Conservation (phyloP, 2,329 filamentous ascomycete species). For the Arachnopeziza araneosa region DNA sequence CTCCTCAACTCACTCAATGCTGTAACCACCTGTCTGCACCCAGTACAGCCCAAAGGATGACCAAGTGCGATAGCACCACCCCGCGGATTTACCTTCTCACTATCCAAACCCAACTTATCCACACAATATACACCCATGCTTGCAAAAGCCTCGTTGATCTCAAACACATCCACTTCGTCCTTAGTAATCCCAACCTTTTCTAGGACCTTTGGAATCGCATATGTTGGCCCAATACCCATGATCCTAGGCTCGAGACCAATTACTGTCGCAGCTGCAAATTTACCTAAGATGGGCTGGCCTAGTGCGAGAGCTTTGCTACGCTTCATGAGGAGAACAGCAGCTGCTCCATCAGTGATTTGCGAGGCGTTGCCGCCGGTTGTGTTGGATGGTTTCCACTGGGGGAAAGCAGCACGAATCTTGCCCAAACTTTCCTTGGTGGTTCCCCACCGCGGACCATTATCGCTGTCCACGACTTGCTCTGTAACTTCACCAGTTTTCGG, state of each 20-base stretch:
- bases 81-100: constrained; percentile 93
- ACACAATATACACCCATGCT: constrained; percentile 91
- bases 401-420: constrained; percentile 88
- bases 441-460: constrained; percentile 81
- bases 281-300: constrained; percentile 84
- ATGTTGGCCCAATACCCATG: constrained; percentile 95
- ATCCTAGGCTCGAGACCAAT: constrained; percentile 87
- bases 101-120: constrained; percentile 76
- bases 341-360: constrained; percentile 92
- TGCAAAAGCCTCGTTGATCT: constrained; percentile 99
- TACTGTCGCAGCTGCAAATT: constrained; percentile 79
- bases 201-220: constrained; percentile 88
- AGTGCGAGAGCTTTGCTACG: constrained; percentile 83
- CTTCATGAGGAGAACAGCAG: constrained; percentile 93
- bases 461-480: constrained; percentile 73
- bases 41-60: constrained; percentile 91
- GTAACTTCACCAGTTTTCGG: constrained; percentile 84
- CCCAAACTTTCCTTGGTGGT: constrained; percentile 83
- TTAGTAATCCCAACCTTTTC: constrained; percentile 78
- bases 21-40: constrained; percentile 88
- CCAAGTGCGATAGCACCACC: constrained; percentile 94
- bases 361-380: constrained; percentile 77
- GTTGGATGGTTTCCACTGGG: constrained; percentile 82
- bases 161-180: constrained; percentile 92
- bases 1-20: constrained; percentile 84